These are phyloP conservation scores for Termitomyces sp. DNA, from an alignment of 768 basidiomycete genomes.

Conservation along the genomic window DNA sequence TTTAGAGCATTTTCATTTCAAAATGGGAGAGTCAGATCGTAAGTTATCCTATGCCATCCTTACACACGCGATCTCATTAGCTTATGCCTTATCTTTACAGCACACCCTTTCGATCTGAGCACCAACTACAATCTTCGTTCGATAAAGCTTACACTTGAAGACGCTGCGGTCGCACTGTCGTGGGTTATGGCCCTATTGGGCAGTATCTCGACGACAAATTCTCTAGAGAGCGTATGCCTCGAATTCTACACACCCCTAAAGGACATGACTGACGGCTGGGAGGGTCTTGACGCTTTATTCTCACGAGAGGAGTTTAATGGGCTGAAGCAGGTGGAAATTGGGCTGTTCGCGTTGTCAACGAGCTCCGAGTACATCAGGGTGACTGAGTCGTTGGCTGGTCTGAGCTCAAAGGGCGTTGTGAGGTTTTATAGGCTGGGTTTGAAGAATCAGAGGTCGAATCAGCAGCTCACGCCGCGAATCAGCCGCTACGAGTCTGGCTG, in stretches of 20 bases:
- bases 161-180: constrained; percentile 32
- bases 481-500: constrained; percentile 28
- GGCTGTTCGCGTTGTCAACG: constrained; percentile 37
- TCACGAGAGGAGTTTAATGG: constrained; percentile 27
- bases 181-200: constrained; percentile 38
- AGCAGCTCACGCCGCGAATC: constrained; percentile 36
- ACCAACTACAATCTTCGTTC: constrained; percentile 35
- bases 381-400: constrained; percentile 28
- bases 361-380: constrained; percentile 33
- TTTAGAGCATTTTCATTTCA: constrained; percentile 43
- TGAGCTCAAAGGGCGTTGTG: constrained; percentile 28
- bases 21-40: constrained; percentile 42
- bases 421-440: constrained; percentile 31
- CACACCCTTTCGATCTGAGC: constrained; percentile 35
- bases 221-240: constrained; percentile 33
- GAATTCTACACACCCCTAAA: constrained; percentile 43
- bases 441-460: constrained; percentile 37
- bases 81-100: constrained; percentile 20
- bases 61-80: neutral
- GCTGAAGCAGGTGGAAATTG: constrained; percentile 37
- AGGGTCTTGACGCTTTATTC: constrained; percentile 34
- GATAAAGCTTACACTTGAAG: constrained; percentile 41
- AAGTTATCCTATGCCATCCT: constrained; percentile 13
- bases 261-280: constrained; percentile 32
- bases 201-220: constrained; percentile 22